phyloP scores from a whole-genome alignment of 2,329 filamentous ascomycete genomes.

The Colletotrichum brevisporum region DNA sequence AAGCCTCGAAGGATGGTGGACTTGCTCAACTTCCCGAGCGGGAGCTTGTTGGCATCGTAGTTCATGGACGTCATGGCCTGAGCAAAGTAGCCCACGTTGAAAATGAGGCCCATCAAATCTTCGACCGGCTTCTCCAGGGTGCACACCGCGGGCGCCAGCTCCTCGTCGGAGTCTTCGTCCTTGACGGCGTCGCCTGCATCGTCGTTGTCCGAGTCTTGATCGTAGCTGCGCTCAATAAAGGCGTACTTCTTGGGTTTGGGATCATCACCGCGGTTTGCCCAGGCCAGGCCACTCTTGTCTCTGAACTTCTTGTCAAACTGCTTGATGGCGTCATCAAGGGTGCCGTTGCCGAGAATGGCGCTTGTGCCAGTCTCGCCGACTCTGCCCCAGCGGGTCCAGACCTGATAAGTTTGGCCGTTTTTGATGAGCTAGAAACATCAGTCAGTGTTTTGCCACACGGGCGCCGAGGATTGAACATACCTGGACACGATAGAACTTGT shows the following conservation, averaged over 20 bases:
- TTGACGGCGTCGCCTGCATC: constrained; percentile 39
- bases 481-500: constrained; percentile 87
- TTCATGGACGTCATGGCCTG: constrained; percentile 76
- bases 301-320: constrained; percentile 74
- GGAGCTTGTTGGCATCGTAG: constrained; percentile 83
- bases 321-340: constrained; percentile 59
- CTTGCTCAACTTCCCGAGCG: constrained; percentile 87
- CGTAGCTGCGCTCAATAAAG: constrained; percentile 85
- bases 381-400: constrained; percentile 87
- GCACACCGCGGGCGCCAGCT: constrained; percentile 61
- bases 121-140: constrained; percentile 73
- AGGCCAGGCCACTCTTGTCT: constrained; percentile 70
- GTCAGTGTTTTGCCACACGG: constrained; percentile 10
- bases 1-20: constrained; percentile 82
- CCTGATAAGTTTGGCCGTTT: constrained; percentile 58
- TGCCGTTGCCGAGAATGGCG: constrained; percentile 58
- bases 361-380: constrained; percentile 74
- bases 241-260: constrained; percentile 81
- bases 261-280: constrained; percentile 65
- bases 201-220: constrained; percentile 71
- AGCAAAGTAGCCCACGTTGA: constrained; percentile 81
- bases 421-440: constrained; percentile 36
- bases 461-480: constrained; percentile 52
- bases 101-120: constrained; percentile 83
- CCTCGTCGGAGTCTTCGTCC: constrained; percentile 47